Conservation (phyloP, 2,329 filamentous ascomycete species). For the Chaetomium sp. region DNA sequence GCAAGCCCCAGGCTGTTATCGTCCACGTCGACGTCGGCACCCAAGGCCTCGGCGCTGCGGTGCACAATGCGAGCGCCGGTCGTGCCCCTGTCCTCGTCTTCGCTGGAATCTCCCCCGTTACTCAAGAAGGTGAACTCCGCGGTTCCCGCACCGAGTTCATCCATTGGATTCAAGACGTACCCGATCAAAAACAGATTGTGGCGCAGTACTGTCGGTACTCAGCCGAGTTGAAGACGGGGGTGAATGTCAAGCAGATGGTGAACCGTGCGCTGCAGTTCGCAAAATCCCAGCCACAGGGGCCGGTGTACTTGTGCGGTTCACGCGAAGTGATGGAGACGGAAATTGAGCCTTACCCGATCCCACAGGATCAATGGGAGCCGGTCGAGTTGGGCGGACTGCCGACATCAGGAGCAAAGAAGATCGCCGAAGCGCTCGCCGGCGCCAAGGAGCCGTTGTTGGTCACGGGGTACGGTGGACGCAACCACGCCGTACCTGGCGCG, state of each 20-base stretch:
- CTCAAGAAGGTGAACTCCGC: constrained; percentile 36
- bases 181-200: constrained; percentile 48
- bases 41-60: constrained; percentile 62
- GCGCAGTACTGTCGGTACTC: constrained; percentile 80
- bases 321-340: constrained; percentile 84
- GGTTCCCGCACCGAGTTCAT: constrained; percentile 38
- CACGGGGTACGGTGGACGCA: constrained; percentile 65
- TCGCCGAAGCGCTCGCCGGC: constrained; percentile 55
- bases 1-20: constrained; percentile 62
- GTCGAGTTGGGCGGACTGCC: constrained; percentile 59
- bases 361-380: constrained; percentile 64
- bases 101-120: constrained; percentile 38
- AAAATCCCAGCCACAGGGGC: constrained; percentile 67
- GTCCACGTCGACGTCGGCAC: constrained; percentile 71
- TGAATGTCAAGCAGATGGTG: constrained; percentile 84
- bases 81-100: constrained; percentile 54
- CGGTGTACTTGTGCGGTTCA: constrained; percentile 71
- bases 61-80: constrained; percentile 65
- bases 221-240: constrained; percentile 75
- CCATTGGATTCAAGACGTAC: constrained; percentile 39
- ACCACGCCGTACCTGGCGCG: constrained; percentile 54
- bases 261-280: constrained; percentile 80
- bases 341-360: constrained; percentile 62
- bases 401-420: constrained; percentile 45
- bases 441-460: constrained; percentile 64